phyloP scores from a whole-genome alignment of 352 stramenopile species.

The Plasmopara muralis region DNA sequence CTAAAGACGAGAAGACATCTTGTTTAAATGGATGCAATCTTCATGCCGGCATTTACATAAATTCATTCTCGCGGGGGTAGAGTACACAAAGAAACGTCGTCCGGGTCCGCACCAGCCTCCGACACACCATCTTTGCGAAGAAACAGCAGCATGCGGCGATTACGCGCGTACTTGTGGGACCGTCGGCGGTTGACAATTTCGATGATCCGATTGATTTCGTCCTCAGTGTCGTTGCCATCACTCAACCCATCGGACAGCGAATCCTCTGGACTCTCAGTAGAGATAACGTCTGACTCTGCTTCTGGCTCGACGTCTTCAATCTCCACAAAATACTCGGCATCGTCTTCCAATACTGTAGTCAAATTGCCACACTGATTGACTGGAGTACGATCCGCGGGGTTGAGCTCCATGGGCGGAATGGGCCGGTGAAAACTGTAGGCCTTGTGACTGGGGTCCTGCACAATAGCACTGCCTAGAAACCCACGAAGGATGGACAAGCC shows the following conservation, averaged over 20 bases:
- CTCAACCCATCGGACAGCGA: constrained; percentile 34
- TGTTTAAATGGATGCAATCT: constrained; percentile 18
- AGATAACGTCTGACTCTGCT: constrained; percentile 27
- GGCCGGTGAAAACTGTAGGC: constrained; percentile 52
- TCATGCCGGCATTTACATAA: constrained; percentile 14
- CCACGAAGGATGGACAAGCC: constrained; percentile 60
- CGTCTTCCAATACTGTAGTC: constrained; percentile 55
- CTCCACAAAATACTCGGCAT: constrained; percentile 35
- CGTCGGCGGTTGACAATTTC: constrained; percentile 46
- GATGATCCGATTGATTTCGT: constrained; percentile 28
- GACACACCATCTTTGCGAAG: constrained; percentile 38
- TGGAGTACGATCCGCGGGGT: constrained; percentile 34
- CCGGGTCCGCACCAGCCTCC: constrained; percentile 2
- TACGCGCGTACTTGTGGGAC: constrained; percentile 54
- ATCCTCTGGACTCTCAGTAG: constrained; percentile 32
- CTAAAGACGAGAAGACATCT: not conserved
- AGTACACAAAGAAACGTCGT: constrained; percentile 14
- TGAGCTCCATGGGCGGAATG: constrained; percentile 41
- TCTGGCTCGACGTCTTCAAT: constrained; percentile 30
- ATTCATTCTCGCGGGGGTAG: constrained; percentile 13
- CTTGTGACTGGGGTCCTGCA: constrained; percentile 46
- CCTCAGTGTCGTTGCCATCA: constrained; percentile 35
- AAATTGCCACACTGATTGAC: constrained; percentile 59
- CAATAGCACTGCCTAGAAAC: constrained; percentile 55
- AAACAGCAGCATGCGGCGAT: constrained; percentile 44